A percentile compares a stretch with the other conserved stretches of the same genome.
phyloP scores from a whole-genome alignment of 2,329 filamentous ascomycete genomes.

The Aspergillus phoenicis region DNA sequence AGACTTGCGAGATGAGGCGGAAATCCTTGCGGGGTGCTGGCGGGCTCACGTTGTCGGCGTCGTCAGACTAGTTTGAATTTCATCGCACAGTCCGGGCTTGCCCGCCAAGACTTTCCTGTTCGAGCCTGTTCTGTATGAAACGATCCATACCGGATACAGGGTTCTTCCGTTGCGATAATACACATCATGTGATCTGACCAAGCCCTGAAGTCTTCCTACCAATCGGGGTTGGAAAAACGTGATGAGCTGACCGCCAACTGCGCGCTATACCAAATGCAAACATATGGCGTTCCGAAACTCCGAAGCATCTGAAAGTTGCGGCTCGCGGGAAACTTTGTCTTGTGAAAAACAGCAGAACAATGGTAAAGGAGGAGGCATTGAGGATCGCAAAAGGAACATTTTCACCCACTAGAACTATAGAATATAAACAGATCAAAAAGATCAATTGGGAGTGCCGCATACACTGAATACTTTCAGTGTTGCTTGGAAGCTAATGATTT shows the following conservation, averaged over 20 bases:
- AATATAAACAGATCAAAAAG: neutral
- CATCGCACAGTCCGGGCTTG: slow-evolving; percentile 43
- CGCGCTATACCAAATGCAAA: neutral
- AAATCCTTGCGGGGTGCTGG: slow-evolving; percentile 30
- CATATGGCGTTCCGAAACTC: neutral
- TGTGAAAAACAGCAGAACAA: neutral
- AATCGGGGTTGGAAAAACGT: neutral
- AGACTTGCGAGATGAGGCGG: slow-evolving; percentile 26
- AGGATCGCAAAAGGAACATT: neutral
- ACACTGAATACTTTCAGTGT: neutral
- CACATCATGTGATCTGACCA: slow-evolving; percentile 25
- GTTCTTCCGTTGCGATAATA: slow-evolving; percentile 26
- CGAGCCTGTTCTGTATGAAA: slow-evolving; percentile 26
- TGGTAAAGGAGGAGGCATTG: neutral
- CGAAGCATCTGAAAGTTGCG: neutral
- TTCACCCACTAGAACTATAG: neutral
- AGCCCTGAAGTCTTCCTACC: slow-evolving; percentile 24
- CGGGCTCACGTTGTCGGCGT: slow-evolving; percentile 33
- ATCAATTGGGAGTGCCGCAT: neutral
- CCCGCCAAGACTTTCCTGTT: slow-evolving; percentile 36
- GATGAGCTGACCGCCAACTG: slow-evolving; percentile 6
- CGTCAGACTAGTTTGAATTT: slow-evolving; percentile 40
- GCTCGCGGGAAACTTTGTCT: slow-evolving; percentile 8
- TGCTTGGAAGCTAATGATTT: neutral
- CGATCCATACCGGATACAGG: slow-evolving; percentile 23